Evolutionary conservation across 2,329 filamentous ascomycete species (phyloP).

Genomic region (Aureobasidium vineae): DNA sequence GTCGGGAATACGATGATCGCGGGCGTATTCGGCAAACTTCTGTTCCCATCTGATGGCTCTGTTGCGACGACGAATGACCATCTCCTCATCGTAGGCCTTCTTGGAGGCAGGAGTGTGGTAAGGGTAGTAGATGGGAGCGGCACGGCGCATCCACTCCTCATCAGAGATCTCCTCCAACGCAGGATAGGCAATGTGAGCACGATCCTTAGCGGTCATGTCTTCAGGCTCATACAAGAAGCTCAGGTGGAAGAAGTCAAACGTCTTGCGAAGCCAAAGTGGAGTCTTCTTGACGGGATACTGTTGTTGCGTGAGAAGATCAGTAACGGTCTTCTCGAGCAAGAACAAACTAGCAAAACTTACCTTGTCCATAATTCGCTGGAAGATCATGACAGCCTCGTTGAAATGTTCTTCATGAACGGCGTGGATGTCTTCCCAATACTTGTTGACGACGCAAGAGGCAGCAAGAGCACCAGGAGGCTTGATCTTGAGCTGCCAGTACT

Average conservation of each 20-base stretch:
- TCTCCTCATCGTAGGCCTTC: neutral
- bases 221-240: neutral
- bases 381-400: neutral
- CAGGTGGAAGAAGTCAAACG: neutral
- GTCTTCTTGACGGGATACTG: neutral
- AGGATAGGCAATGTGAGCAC: neutral
- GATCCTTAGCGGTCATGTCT: neutral
- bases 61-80: neutral
- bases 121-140: neutral
- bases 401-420: neutral
- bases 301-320: neutral
- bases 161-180: neutral
- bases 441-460: neutral
- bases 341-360: neutral
- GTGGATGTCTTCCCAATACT: neutral
- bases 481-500: neutral
- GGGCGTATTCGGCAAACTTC: neutral
- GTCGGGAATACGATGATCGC: too few relatives aligned
- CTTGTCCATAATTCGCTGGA: neutral
- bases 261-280: neutral
- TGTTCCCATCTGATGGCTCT: neutral
- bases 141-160: neutral
- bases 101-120: neutral
- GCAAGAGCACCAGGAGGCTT: slow-evolving; percentile 5
- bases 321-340: neutral